Conservation (phyloP, 768 basidiomycete genomes). For the Boletus rubroflammeus region DNA sequence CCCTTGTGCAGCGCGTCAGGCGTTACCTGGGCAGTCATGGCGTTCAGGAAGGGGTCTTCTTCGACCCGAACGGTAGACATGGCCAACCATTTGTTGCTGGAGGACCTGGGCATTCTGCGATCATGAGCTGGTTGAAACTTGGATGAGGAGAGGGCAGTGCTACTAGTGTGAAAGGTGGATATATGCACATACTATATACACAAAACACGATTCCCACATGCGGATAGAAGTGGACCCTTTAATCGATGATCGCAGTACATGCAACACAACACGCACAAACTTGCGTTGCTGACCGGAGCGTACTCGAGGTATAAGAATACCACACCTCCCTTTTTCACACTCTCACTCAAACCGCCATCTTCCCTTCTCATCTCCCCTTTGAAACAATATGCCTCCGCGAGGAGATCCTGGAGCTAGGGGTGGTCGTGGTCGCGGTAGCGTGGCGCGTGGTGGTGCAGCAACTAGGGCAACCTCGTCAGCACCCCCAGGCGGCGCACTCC, state of each 20-base stretch:
- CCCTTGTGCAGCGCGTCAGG: conserved; percentile 53
- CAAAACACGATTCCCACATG: neutral
- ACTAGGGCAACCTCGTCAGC: conserved; percentile 16
- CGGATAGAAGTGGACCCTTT: neutral
- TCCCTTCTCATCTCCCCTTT: neutral
- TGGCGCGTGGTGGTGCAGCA: conserved; percentile 24
- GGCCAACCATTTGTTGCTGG: conserved; percentile 56
- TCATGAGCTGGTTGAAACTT: conserved; percentile 59
- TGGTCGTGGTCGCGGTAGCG: conserved; percentile 27
- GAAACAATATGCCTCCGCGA: conserved; percentile 38
- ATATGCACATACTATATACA: conserved; percentile 11
- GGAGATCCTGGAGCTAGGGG: conserved; percentile 26
- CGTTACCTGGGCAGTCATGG: conserved; percentile 76
- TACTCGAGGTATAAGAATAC: conserved; percentile 20
- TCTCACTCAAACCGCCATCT: conserved; percentile 21
- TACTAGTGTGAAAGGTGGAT: neutral
- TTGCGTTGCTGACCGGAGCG: conserved; percentile 1
- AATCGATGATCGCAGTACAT: conserved; percentile 19
- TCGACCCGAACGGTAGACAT: conserved; percentile 59
- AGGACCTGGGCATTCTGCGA: conserved; percentile 49
- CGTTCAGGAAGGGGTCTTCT: conserved; percentile 60
- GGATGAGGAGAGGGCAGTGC: conserved; percentile 7
- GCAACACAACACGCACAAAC: conserved; percentile 29
- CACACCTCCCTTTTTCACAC: conserved; percentile 1
- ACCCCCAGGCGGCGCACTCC: conserved; percentile 33